Conservation (phyloP, 2,329 filamentous ascomycete genomes). For the Xylariales sp. region DNA sequence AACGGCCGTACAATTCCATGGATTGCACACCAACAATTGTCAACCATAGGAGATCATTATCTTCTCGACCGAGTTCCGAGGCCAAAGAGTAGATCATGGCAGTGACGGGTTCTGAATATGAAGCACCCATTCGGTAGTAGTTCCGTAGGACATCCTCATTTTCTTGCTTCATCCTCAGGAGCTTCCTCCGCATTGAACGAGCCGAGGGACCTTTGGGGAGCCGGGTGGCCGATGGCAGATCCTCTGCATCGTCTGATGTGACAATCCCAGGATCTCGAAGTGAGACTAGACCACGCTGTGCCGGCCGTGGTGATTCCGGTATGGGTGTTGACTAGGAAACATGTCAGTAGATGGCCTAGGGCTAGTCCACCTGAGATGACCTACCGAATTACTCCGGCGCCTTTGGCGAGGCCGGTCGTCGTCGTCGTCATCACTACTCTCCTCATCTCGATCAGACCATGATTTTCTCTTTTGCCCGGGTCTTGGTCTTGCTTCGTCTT, state of each 20-base stretch:
- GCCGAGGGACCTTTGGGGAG: constrained; percentile 62
- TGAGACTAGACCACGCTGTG: constrained; percentile 55
- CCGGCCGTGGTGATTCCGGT: constrained; percentile 57
- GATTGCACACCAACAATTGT: constrained; percentile 94
- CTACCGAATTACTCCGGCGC: constrained; percentile 81
- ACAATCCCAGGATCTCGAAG: constrained; percentile 43
- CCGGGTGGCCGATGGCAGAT: constrained; percentile 55
- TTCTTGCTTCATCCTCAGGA: constrained; percentile 70
- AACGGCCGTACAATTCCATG: constrained; percentile 84
- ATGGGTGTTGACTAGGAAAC: constrained; percentile 57
- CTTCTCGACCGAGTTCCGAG: constrained; percentile 90
- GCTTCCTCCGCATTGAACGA: constrained; percentile 63
- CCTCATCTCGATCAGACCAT: constrained; percentile 66
- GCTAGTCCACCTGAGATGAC: constrained; percentile 35
- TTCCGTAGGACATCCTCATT: constrained; percentile 71
- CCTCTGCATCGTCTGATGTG: constrained; percentile 43
- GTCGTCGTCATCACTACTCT: constrained; percentile 68
- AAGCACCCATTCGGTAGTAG: constrained; percentile 84
- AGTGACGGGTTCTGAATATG: constrained; percentile 91
- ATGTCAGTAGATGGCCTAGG: constrained; percentile 23
- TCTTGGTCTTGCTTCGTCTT: constrained; percentile 42
- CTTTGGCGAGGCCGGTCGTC: constrained; percentile 73
- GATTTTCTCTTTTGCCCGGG: constrained; percentile 73
- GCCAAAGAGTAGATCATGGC: constrained; percentile 93
- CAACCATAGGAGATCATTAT: constrained; percentile 94